Percentiles rank a stretch among this genome's conserved stretches.
Evolutionary conservation across 164 flowering plant species (phyloP).

Genomic region (Saururus chinensis): DNA sequence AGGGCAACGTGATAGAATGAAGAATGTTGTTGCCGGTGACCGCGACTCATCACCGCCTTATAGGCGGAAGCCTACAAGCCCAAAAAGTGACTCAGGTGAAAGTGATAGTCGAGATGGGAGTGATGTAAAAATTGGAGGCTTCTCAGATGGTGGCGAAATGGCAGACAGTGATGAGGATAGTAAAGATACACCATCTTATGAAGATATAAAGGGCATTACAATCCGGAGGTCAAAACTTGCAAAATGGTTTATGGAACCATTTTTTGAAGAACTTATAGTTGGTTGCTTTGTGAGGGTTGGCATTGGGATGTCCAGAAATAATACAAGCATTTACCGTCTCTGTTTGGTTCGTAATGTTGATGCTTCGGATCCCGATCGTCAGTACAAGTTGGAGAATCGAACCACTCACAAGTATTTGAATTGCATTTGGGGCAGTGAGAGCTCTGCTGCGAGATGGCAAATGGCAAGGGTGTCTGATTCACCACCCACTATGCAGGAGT

Average conservation of each 20-base stretch:
- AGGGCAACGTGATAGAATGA: conserved; percentile 31
- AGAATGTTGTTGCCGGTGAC: conserved; percentile 39
- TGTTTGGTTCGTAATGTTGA: conserved; percentile 86
- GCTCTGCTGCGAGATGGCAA: conserved; percentile 92
- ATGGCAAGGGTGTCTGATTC: conserved; percentile 94
- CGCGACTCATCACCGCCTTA: conserved; percentile 40
- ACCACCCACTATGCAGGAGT: conserved; percentile 67
- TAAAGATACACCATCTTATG: conserved; percentile 39
- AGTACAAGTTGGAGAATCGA: conserved; percentile 75
- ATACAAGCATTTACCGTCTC: conserved; percentile 61
- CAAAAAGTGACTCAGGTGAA: conserved; percentile 58
- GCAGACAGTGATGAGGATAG: conserved; percentile 70
- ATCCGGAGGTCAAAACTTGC: conserved; percentile 80
- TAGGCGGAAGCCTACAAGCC: conserved; percentile 36
- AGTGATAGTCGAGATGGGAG: conserved; percentile 58
- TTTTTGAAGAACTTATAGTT: conserved; percentile 84
- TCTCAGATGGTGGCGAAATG: conserved; percentile 58
- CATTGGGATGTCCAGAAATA: conserved; percentile 65
- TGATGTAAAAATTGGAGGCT: conserved; percentile 17
- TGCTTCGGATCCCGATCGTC: conserved; percentile 63
- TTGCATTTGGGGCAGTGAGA: conserved; percentile 75
- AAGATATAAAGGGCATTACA: conserved; percentile 75
- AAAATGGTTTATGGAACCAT: conserved; percentile 94
- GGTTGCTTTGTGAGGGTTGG: conserved; percentile 98
- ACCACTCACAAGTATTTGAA: conserved; percentile 80